Conservation (phyloP, 2,329 filamentous ascomycete species). For the Celoporthe dispersa region DNA sequence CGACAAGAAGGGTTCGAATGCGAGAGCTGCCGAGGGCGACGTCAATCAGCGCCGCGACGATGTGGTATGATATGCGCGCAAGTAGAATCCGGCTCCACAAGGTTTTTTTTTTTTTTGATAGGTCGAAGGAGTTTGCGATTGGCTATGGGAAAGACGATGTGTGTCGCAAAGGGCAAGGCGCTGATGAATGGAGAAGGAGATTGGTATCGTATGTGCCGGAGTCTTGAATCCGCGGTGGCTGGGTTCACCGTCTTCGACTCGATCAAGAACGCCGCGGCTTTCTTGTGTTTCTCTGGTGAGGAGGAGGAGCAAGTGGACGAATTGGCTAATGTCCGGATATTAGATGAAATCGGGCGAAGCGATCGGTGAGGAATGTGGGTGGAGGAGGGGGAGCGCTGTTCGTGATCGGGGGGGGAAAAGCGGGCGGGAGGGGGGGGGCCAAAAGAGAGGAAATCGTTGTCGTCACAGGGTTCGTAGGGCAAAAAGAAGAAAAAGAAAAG, state of each 20-base stretch:
- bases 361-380: background rate
- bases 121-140: background rate
- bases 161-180: conserved; percentile 1
- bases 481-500: background rate
- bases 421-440: background rate
- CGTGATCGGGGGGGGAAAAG: background rate
- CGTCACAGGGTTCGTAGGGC: conserved; percentile 13
- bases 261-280: conserved; percentile 15
- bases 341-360: conserved; percentile 16
- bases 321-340: conserved; percentile 10
- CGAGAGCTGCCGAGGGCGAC: conserved; percentile 15
- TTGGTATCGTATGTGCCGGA: conserved; percentile 14
- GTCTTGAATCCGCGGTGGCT: conserved; percentile 21
- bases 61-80: conserved; percentile 1
- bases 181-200: conserved; percentile 15
- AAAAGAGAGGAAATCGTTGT: conserved; percentile 12
- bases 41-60: background rate
- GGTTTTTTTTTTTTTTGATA: background rate
- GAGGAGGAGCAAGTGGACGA: background rate
- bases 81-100: background rate
- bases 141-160: background rate
- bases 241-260: conserved; percentile 17
- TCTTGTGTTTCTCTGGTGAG: conserved; percentile 10
- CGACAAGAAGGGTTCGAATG: conserved; percentile 4
- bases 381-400: background rate